A percentile compares a stretch with the other conserved stretches of the same genome.
These are phyloP conservation scores for Eucalyptus urophylla DNA, from an alignment of 345 rosid genomes.

Conservation along the genomic window DNA sequence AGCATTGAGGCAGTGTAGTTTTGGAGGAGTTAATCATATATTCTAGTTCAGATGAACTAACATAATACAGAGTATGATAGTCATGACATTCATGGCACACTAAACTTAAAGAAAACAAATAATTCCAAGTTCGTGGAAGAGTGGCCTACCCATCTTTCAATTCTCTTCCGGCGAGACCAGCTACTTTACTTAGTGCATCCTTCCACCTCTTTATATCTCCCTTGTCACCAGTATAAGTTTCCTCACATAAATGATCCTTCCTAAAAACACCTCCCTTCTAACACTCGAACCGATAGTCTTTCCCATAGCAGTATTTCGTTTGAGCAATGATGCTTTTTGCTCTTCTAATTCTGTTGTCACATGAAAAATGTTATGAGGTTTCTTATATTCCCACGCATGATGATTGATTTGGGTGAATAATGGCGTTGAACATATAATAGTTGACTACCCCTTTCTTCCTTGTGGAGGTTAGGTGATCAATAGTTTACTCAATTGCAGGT, in stretches of 20 bases:
- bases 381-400: background rate
- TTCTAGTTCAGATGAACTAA: too few relatives aligned
- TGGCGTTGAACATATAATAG: background rate
- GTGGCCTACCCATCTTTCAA: too few relatives aligned
- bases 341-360: background rate
- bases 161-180: too few relatives aligned
- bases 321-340: background rate
- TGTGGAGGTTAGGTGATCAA: background rate
- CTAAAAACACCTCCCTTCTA: background rate
- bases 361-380: background rate
- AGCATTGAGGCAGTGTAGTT: too few relatives aligned
- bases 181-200: too few relatives aligned
- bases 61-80: too few relatives aligned
- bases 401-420: background rate
- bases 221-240: fast-evolving
- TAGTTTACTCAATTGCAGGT: background rate
- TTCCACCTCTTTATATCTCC: too few relatives aligned
- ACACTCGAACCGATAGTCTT: background rate
- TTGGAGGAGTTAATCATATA: too few relatives aligned
- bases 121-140: too few relatives aligned
- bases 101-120: too few relatives aligned
- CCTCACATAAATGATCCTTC: background rate
- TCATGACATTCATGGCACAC: too few relatives aligned
- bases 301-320: background rate
- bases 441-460: background rate